Conservation (phyloP, 805 yeast genomes). For the Kluyveromyces lactis region DNA sequence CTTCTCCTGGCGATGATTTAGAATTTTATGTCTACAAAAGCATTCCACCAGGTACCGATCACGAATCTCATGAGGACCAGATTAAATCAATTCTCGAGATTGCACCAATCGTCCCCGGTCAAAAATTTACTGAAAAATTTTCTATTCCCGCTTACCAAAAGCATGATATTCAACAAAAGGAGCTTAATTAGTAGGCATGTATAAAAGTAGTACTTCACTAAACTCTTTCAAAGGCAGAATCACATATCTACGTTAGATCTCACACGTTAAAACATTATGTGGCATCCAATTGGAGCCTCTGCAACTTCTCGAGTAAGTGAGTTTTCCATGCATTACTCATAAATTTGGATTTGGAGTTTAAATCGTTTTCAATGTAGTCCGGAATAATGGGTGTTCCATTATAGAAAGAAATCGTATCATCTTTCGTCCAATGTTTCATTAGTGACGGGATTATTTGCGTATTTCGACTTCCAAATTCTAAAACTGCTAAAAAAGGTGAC, state of each 20-base stretch:
- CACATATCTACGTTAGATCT: too few relatives aligned
- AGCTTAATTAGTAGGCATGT: background rate
- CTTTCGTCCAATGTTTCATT: background rate
- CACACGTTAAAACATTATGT: too few relatives aligned
- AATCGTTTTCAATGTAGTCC: background rate
- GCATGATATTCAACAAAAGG: slow-evolving; percentile 24
- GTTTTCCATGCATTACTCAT: background rate
- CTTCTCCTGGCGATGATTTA: slow-evolving; percentile 38
- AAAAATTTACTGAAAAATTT: slow-evolving; percentile 53
- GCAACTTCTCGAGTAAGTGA: background rate
- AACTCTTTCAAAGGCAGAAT: background rate
- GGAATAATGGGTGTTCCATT: slow-evolving; percentile 1
- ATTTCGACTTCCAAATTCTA: background rate
- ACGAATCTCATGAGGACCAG: slow-evolving; percentile 48
- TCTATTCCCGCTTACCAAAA: slow-evolving; percentile 62
- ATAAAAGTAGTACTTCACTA: background rate
- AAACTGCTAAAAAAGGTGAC: slow-evolving; percentile 2
- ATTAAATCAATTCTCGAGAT: slow-evolving; percentile 49
- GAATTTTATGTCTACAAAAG: slow-evolving; percentile 63
- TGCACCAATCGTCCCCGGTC: slow-evolving; percentile 82
- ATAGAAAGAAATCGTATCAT: background rate
- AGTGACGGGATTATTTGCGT: too few relatives aligned
- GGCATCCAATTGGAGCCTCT: background rate
- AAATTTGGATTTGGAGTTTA: background rate
- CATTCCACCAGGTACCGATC: slow-evolving; percentile 42